Conservation (phyloP, 1,284 basidiomycete genomes). For the Trametes pubescens region DNA sequence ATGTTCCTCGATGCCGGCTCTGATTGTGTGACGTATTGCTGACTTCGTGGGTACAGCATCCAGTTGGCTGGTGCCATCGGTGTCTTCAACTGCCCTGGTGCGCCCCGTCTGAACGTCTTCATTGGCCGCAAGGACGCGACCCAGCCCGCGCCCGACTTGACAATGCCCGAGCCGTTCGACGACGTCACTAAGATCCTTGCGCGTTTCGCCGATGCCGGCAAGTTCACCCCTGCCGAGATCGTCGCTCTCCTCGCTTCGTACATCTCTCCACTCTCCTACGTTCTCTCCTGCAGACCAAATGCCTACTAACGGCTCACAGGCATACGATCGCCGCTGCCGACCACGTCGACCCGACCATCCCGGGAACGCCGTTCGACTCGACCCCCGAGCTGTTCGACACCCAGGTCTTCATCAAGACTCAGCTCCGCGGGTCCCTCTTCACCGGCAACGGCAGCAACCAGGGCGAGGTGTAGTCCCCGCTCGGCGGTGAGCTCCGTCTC, state of each 20-base stretch:
- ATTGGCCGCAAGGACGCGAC: conserved; percentile 31
- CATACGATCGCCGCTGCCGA: conserved; percentile 31
- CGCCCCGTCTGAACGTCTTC: conserved; percentile 31
- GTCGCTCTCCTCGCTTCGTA: conserved; percentile 29
- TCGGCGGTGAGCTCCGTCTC: conserved; percentile 21
- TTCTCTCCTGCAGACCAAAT: too few species aligned
- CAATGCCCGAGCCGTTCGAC: conserved; percentile 37
- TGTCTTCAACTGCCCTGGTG: conserved; percentile 41
- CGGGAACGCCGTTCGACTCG: conserved; percentile 31
- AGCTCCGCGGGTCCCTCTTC: conserved; percentile 34
- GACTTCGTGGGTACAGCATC: conserved; percentile 19
- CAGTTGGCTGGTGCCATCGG: conserved; percentile 38
- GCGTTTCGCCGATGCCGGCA: conserved; percentile 24
- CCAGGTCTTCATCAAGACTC: conserved; percentile 33
- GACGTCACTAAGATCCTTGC: conserved; percentile 17
- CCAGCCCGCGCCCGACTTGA: conserved; percentile 34
- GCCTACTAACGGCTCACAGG: background rate
- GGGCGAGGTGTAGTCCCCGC: conserved; percentile 21
- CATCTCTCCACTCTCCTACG: background rate
- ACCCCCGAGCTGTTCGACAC: conserved; percentile 28
- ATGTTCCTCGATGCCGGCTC: background rate
- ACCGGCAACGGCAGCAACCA: conserved; percentile 30
- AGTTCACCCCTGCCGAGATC: conserved; percentile 27
- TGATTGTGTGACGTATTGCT: background rate
- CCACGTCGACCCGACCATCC: conserved; percentile 31